A percentile compares a stretch with the other conserved stretches of the same genome.
phyloP scores from a whole-genome alignment of 2,329 filamentous ascomycete genomes.

The Reticulascus tulasneorum region DNA sequence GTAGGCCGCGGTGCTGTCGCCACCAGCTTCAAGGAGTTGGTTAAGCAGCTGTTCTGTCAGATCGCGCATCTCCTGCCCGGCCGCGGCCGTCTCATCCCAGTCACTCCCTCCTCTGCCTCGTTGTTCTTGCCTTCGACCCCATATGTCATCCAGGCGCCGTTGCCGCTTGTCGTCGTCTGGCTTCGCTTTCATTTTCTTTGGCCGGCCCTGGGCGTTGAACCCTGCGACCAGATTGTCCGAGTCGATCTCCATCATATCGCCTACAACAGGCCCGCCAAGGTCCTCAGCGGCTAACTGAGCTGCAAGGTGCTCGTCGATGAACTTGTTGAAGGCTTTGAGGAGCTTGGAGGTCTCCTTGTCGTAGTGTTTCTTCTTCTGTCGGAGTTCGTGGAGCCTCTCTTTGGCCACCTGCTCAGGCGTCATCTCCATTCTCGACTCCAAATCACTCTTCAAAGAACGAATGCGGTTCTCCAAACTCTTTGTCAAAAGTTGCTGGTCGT shows the following conservation, averaged over 20 bases:
- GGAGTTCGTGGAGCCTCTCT: slow-evolving; percentile 59
- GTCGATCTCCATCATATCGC: slow-evolving; percentile 64
- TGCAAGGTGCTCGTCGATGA: slow-evolving; percentile 68
- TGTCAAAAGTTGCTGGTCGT: slow-evolving; percentile 53
- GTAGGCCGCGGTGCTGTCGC: slow-evolving; percentile 53
- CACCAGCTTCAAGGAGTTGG: slow-evolving; percentile 48
- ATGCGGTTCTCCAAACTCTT: slow-evolving; percentile 55
- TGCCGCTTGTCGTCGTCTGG: slow-evolving; percentile 49
- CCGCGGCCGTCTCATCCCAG: slow-evolving; percentile 46
- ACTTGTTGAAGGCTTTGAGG: slow-evolving; percentile 61
- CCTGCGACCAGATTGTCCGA: slow-evolving; percentile 55
- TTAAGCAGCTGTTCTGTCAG: slow-evolving; percentile 60
- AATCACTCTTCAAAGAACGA: slow-evolving; percentile 51
- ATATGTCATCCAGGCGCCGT: slow-evolving; percentile 61
- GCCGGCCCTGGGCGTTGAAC: slow-evolving; percentile 57
- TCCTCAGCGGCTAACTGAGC: slow-evolving; percentile 79
- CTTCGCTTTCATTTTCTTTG: slow-evolving; percentile 42
- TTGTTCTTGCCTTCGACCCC: slow-evolving; percentile 35
- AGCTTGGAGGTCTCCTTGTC: slow-evolving; percentile 58
- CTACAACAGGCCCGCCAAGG: slow-evolving; percentile 76
- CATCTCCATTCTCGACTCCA: slow-evolving; percentile 54
- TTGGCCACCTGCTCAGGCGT: slow-evolving; percentile 57
- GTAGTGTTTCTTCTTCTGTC: slow-evolving; percentile 54
- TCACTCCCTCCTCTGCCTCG: slow-evolving; percentile 20
- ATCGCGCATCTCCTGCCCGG: slow-evolving; percentile 53